Conservation (phyloP, 1,139 yeast genomes). For the Taphrina pruni region DNA sequence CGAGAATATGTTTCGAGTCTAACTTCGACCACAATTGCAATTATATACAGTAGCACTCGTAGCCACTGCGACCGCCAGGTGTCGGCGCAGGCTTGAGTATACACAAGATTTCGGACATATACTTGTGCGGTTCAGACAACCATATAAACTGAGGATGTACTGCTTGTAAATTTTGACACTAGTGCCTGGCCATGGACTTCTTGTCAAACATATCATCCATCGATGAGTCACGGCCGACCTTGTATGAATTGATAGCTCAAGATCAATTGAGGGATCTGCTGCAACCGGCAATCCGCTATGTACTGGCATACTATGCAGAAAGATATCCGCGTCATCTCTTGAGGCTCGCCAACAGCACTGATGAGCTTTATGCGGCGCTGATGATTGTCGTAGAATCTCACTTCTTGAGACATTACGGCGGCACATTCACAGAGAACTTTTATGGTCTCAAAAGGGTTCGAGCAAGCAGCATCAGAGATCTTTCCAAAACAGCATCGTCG, state of each 20-base stretch:
- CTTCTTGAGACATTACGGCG: constrained; percentile 75
- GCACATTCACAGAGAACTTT: constrained; percentile 88
- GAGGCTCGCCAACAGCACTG: constrained; percentile 69
- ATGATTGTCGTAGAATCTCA: constrained; percentile 76
- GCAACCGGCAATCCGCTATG: constrained; percentile 81
- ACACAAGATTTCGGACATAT: too few species aligned
- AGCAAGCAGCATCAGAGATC: constrained; percentile 47
- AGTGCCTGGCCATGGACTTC: constrained; percentile 68
- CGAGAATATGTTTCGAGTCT: too few species aligned
- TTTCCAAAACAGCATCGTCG: constrained; percentile 47
- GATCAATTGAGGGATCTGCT: constrained; percentile 76
- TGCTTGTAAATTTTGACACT: not conserved
- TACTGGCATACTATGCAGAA: constrained; percentile 81
- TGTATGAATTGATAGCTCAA: constrained; percentile 82
- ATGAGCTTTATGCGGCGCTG: constrained; percentile 69
- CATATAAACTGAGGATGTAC: too few species aligned
- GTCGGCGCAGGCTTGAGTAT: too few species aligned
- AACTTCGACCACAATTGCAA: too few species aligned
- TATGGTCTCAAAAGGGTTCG: constrained; percentile 79
- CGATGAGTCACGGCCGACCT: constrained; percentile 77
- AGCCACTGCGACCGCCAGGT: too few species aligned
- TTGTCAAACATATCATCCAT: constrained; percentile 80
- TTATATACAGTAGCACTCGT: too few species aligned
- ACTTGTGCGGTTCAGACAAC: too few species aligned
- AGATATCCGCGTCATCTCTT: constrained; percentile 74